Base-by-base conservation (phyloP, 176 grass and related monocot species). In the Canna indica region DNA sequence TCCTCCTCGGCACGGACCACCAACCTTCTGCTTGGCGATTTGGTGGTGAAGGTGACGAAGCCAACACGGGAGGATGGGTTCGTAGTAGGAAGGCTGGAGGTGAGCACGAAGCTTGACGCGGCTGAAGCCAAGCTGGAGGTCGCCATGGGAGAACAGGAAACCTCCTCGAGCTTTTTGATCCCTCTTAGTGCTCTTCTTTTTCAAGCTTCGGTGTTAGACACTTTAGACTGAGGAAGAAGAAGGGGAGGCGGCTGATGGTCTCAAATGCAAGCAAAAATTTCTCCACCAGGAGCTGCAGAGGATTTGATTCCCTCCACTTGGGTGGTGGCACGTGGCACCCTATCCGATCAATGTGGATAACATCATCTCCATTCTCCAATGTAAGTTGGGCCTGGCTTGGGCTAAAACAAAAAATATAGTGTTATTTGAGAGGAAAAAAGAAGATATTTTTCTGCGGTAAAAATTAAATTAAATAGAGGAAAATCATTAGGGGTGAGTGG, bases 81-180 rank as follows among this genome's bases (percentile, higher is more conserved):
- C 33, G 61, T 45, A 68, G 64, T 46, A 79, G 53, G n/a, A 22
- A 70, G 64, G 52, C 48, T 78, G 0, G 84, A 82, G 1, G 77
- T 71, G 53, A 93, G 78, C 75, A 87, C 77, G 47, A 99, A 99
- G 58, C 82, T 90, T 35, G 90, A 84, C 7, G 94, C 84, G 31
- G 84, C 84, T 14, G 89, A 93, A 56, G 89, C 82, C 82, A 99
- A 85, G 82, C 78, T 85, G 64, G 94, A 93, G 83, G 82, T 92
- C 67, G 94, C 94, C 94, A 97, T 92, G 71, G 8, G 12, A 45
- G 58, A 45, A 34, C 22, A 15, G 68, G 74, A 13, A 25, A 22
- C 52, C 12, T 60, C 18, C 24, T 17, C 36, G 8, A 66, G 62
- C 41, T 76, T 35, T 68, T 46, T 25, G 50, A 47, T n/a, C 46